Percentiles rank a stretch among this genome's conserved stretches.
These are phyloP conservation scores for Coemansia sp. DNA, from an alignment of 192 early-diverging fungal genomes.

Conservation along the genomic window DNA sequence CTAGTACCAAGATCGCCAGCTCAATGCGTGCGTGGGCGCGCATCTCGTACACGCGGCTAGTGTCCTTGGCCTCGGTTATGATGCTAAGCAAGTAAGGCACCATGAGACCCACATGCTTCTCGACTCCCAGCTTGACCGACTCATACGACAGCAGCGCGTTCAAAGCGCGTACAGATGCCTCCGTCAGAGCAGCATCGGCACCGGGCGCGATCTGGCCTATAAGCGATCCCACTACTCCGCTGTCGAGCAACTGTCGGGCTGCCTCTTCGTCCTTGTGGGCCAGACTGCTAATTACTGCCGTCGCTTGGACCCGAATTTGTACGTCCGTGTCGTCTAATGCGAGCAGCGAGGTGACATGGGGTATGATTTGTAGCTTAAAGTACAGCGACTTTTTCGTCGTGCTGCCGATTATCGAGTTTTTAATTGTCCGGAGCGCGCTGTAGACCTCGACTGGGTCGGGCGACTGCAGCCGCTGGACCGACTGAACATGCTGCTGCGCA, in stretches of 20 bases:
- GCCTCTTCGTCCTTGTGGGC: slow-evolving; percentile 36
- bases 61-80: slow-evolving; percentile 19
- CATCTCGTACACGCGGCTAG: slow-evolving; percentile 16
- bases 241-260: slow-evolving; percentile 23
- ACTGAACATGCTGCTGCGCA: slow-evolving; percentile 13
- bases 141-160: slow-evolving; percentile 43
- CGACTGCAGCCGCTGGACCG: slow-evolving; percentile 43
- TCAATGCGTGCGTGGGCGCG: slow-evolving; percentile 40
- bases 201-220: slow-evolving; percentile 37
- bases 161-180: slow-evolving; percentile 46
- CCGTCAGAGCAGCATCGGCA: slow-evolving; percentile 21
- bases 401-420: slow-evolving; percentile 52
- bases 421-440: slow-evolving; percentile 40
- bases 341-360: slow-evolving; percentile 35
- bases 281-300: slow-evolving; percentile 43
- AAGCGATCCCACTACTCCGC: slow-evolving; percentile 37
- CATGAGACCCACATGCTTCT: slow-evolving; percentile 21
- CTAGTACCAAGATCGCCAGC: slow-evolving; percentile 44
- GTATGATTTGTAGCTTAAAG: slow-evolving; percentile 35
- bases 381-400: slow-evolving; percentile 45
- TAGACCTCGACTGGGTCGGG: slow-evolving; percentile 45
- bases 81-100: slow-evolving; percentile 37
- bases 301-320: slow-evolving; percentile 44
- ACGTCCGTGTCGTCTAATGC: slow-evolving; percentile 31
- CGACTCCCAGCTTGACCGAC: slow-evolving; percentile 21